Evolutionary conservation across 371 early-diverging fungal species (phyloP), one percentile per base, ranked within the genome.

Genomic region (Basidiobolus meristosporus): DNA sequence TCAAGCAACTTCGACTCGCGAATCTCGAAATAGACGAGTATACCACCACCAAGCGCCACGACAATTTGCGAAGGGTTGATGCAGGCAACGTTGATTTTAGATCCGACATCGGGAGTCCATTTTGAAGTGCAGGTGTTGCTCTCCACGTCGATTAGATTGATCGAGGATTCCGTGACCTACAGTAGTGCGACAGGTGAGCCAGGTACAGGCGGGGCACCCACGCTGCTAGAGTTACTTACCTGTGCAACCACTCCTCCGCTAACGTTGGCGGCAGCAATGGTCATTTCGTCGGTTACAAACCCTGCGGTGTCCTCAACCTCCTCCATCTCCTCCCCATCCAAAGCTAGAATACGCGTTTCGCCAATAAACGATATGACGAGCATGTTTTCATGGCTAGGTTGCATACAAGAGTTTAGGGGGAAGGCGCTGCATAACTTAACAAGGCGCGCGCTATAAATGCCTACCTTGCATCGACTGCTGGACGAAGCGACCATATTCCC

Each of bases 401-500:
- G n/a, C n/a, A n/a, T n/a, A n/a, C n/a, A n/a, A n/a, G n/a, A n/a
- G n/a, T n/a, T n/a, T n/a, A n/a, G n/a, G n/a, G n/a, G n/a, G n/a
- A n/a, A n/a, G n/a, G 23, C 18, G 32, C 37, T 31, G n/a, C 7
- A 18, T 2, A 1, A 37, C 6, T n/a, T 0, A n/a, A 11, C 18
- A 32, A 26, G 5, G 7, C 16, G n/a, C n/a, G n/a, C n/a, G 9
- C 31, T 31, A 31, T 31, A n/a, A 34, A 41, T 38, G 38, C 47
- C 12, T 28, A 47, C 47, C 15, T 15, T 29, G 39, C 42, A 19
- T 49, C 45, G 38, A 50, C 56, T 3, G 43, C 38, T 15, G 68
- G 48, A 14, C 68, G 51, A 34, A 83, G 41, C 14, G 81, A 57
- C 82, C 85, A 89, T 0, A 82, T 45, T 1, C 67, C 63, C 37